phyloP scores from a whole-genome alignment of 169 alveolate genomes.

The Eimeria zaria region DNA sequence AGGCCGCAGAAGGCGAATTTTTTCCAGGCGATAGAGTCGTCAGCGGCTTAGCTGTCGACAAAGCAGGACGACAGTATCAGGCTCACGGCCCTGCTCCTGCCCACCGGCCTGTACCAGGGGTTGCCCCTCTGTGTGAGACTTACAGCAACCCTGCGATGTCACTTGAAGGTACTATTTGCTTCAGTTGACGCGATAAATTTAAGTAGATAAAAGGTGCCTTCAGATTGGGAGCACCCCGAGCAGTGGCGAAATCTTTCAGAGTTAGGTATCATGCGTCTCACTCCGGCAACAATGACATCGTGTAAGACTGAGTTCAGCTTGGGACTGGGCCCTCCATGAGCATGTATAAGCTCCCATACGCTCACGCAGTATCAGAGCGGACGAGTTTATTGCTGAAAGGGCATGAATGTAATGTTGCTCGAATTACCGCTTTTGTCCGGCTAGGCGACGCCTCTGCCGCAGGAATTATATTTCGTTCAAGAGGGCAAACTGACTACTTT shows the following conservation, averaged over 20 bases:
- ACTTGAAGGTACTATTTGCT: slow-evolving; percentile 36
- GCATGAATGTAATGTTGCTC: slow-evolving; percentile 76
- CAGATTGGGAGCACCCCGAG: slow-evolving; percentile 81
- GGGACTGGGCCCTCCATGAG: neutral
- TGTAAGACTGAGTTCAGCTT: slow-evolving; percentile 7
- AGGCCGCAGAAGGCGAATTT: neutral
- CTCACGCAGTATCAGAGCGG: slow-evolving; percentile 8
- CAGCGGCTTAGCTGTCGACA: slow-evolving; percentile 82
- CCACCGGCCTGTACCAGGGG: slow-evolving; percentile 59
- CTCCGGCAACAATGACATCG: slow-evolving; percentile 47
- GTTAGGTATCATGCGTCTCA: slow-evolving; percentile 70
- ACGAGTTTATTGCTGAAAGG: slow-evolving; percentile 58
- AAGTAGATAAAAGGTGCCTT: neutral
- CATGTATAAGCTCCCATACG: neutral
- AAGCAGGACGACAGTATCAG: slow-evolving; percentile 77
- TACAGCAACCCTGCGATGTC: slow-evolving; percentile 79
- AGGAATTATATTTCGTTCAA: slow-evolving; percentile 74
- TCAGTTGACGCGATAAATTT: neutral
- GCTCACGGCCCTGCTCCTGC: slow-evolving; percentile 79
- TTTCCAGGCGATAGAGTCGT: slow-evolving; percentile 65
- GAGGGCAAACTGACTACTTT: slow-evolving; percentile 40
- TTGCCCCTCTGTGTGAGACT: slow-evolving; percentile 74
- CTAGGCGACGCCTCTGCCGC: slow-evolving; percentile 60
- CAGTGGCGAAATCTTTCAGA: slow-evolving; percentile 50
- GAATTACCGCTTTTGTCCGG: slow-evolving; percentile 58